A percentile compares a stretch with the other conserved stretches of the same genome.
Evolutionary conservation across 768 basidiomycete genomes (phyloP).

Genomic region (Lenzites betulinus): DNA sequence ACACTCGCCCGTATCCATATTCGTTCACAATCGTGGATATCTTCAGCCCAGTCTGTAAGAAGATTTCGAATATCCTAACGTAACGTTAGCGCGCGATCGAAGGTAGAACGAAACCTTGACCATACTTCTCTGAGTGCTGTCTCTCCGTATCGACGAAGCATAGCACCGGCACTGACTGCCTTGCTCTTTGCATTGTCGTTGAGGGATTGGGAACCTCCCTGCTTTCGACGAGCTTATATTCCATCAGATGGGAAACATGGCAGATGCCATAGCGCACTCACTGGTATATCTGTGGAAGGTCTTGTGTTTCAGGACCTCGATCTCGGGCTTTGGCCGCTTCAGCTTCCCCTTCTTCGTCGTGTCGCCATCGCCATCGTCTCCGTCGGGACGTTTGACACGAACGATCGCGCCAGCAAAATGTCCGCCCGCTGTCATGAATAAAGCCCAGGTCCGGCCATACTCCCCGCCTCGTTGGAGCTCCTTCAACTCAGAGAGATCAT

Average conservation of each 20-base stretch:
- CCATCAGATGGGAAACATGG: not conserved
- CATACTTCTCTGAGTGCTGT: slow-evolving; percentile 85
- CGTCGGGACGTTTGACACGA: slow-evolving; percentile 57
- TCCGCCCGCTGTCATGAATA: slow-evolving; percentile 97
- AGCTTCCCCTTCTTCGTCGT: slow-evolving; percentile 40
- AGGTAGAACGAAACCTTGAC: not conserved
- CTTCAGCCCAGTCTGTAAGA: slow-evolving; percentile 83
- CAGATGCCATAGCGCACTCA: slow-evolving; percentile 42
- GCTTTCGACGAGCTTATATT: slow-evolving; percentile 84
- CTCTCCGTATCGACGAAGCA: slow-evolving; percentile 93
- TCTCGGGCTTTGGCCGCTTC: slow-evolving; percentile 72
- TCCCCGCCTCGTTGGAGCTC: slow-evolving; percentile 57
- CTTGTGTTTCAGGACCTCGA: slow-evolving; percentile 85
- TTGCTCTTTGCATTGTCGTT: slow-evolving; percentile 94
- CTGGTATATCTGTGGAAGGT: slow-evolving; percentile 99
- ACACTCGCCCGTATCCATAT: slow-evolving; percentile 92
- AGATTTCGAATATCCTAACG: slow-evolving; percentile 86
- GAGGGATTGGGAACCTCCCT: slow-evolving; percentile 90
- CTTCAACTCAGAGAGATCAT: slow-evolving; percentile 62
- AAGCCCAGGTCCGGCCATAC: slow-evolving; percentile 78
- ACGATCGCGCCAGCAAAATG: slow-evolving; percentile 96
- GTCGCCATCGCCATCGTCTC: slow-evolving; percentile 39
- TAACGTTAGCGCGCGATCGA: not conserved
- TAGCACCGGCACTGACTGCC: slow-evolving; percentile 93
- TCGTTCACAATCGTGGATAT: slow-evolving; percentile 81